Percentiles rank a stretch among this genome's conserved stretches.
Conservation (phyloP, 2,329 filamentous ascomycete genomes). For the Lachnellula subtilissima region DNA sequence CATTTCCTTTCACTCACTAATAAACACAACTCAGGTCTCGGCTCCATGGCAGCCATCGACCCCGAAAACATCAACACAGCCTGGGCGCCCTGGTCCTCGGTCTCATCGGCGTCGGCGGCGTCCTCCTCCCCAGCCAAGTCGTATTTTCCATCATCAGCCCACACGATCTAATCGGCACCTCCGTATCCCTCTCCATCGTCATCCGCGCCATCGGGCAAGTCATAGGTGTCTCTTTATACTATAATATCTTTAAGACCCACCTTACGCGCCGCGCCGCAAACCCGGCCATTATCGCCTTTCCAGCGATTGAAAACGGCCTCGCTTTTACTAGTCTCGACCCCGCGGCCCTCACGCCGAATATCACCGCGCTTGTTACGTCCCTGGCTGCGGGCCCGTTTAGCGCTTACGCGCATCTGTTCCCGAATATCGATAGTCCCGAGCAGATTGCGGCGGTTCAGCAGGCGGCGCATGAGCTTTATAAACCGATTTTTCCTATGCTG, state of each 20-base stretch:
- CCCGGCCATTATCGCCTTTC: not conserved
- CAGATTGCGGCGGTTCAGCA: conserved; percentile 39
- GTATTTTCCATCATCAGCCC: conserved; percentile 63
- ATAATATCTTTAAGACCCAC: conserved; percentile 44
- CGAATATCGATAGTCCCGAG: conserved; percentile 39
- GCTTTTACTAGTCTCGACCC: conserved; percentile 36
- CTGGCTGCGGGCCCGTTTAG: conserved; percentile 28
- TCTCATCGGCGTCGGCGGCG: conserved; percentile 59
- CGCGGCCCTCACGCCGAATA: conserved; percentile 39
- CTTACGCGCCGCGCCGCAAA: conserved; percentile 15
- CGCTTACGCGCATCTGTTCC: conserved; percentile 26
- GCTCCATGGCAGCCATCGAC: conserved; percentile 41
- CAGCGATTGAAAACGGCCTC: conserved; percentile 1
- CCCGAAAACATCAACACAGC: conserved; percentile 48
- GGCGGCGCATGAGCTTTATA: conserved; percentile 38
- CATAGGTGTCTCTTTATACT: conserved; percentile 54
- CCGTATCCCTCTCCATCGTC: conserved; percentile 59
- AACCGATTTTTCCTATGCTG: conserved; percentile 33
- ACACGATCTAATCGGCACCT: conserved; percentile 62
- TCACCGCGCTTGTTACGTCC: conserved; percentile 23
- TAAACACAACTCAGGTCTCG: not conserved
- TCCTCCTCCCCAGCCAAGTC: conserved; percentile 60
- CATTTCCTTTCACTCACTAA: not conserved
- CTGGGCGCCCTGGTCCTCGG: conserved; percentile 54
- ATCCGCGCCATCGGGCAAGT: conserved; percentile 61